phyloP scores from a whole-genome alignment of 2,329 filamentous ascomycete species.

The Colletotrichum sp. region DNA sequence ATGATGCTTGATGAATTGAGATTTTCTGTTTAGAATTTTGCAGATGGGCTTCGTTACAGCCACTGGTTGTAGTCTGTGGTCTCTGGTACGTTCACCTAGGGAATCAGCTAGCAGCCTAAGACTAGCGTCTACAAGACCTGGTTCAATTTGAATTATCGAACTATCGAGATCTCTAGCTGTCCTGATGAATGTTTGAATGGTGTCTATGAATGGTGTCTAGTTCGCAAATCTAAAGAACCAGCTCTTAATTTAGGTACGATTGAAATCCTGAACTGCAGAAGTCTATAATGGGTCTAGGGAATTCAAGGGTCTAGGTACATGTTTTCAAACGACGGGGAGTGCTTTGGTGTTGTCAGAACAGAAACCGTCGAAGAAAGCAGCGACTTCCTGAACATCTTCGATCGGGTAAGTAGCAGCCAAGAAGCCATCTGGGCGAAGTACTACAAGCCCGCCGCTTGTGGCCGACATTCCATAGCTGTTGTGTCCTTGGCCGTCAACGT shows the following conservation, averaged over 20 bases:
- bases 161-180: accelerated
- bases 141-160: not conserved
- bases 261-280: not conserved
- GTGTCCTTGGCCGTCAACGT: not conserved
- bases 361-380: not conserved
- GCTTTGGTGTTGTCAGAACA: not conserved
- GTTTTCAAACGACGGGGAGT: not conserved
- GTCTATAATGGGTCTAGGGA: not conserved
- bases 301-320: not conserved
- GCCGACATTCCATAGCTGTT: not conserved
- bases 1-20: not conserved
- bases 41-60: not conserved
- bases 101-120: accelerated
- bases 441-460: not conserved
- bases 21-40: not conserved
- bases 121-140: not conserved
- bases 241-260: accelerated
- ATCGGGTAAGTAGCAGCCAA: not conserved
- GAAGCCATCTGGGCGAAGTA: not conserved
- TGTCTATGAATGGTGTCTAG: too few species aligned
- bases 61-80: not conserved
- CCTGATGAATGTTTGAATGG: accelerated
- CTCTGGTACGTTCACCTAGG: not conserved
- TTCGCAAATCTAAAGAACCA: accelerated
- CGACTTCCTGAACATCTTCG: not conserved